A percentile compares a stretch with the other conserved stretches of the same genome.
These are phyloP conservation scores for Serendipita indica DNA, from an alignment of 768 basidiomycete genomes.

Conservation along the genomic window DNA sequence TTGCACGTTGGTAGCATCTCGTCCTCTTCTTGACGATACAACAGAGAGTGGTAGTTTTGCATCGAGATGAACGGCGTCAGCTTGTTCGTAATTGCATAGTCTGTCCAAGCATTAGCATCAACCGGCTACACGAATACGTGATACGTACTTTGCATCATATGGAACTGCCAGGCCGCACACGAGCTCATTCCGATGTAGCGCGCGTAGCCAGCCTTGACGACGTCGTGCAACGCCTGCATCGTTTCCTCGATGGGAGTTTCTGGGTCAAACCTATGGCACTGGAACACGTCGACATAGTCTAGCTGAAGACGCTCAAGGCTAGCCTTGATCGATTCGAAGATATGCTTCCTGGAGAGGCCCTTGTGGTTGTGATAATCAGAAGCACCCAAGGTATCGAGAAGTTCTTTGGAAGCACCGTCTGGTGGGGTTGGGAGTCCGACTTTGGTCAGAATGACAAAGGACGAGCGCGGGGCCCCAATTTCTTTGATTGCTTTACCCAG, in stretches of 20 bases:
- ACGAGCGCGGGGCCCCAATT: constrained; percentile 50
- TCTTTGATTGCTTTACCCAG: constrained; percentile 60
- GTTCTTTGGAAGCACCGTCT: neutral
- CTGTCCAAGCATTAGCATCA: constrained; percentile 13
- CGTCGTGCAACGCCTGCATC: constrained; percentile 38
- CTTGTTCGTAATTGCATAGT: constrained; percentile 29
- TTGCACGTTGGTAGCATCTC: constrained; percentile 14
- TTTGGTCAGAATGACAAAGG: constrained; percentile 70
- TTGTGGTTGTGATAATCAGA: constrained; percentile 17
- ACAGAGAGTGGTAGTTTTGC: constrained; percentile 16
- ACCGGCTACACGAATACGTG: neutral
- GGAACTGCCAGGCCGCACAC: constrained; percentile 30
- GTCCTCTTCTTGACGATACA: constrained; percentile 16
- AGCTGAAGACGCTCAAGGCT: constrained; percentile 29
- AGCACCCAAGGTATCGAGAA: constrained; percentile 13
- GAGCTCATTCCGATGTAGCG: constrained; percentile 33
- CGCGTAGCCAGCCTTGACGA: constrained; percentile 35
- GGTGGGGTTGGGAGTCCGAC: constrained; percentile 21
- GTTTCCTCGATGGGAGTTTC: constrained; percentile 31
- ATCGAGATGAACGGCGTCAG: constrained; percentile 16
- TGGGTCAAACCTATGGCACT: constrained; percentile 30
- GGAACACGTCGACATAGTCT: constrained; percentile 34
- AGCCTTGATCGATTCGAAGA: constrained; percentile 32
- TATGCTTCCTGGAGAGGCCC: constrained; percentile 26
- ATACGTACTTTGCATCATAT: constrained; percentile 27